Evolutionary conservation across 2,329 filamentous ascomycete species (phyloP), one percentile per base, ranked within the genome.

Genomic region (Fusarium succisae): DNA sequence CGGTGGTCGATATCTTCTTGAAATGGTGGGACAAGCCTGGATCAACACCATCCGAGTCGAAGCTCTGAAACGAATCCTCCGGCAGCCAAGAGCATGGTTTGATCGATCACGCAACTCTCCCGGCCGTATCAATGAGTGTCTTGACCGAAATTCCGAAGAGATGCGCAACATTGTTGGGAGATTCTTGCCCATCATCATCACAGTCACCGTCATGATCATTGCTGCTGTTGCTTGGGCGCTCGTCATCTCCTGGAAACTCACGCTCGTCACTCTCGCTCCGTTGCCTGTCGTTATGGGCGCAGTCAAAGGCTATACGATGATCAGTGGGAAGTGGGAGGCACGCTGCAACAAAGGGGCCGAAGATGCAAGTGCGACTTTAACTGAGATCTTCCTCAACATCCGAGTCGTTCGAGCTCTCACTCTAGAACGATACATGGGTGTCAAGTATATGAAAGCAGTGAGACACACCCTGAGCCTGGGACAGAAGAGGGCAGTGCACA

Each of bases 101-200:
- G 91, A 94, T 72, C 84, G 87, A 56, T 86, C 92, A 5, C 85
- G 86, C 39, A 93, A 96, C 80, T 89, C 88, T 0, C 84, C 92
- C 0, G 85, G 86, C 2, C 86, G 87, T 5, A 86, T 98, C 47
- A 90, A 87, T 2, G 91, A 94, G 69, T 92, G 89, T 50, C 87
- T 98, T 1, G 94, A 97, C 77, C 89, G 92, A 22, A 93, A 94
- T 76, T 93, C 92, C 0, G 95, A 98, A 80, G 94, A 98, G 79
- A 95, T 96, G 89, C 89, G 93, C 14, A 95, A 94, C 75, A 84
- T 98, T 1, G 87, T 97, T 0, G 93, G 93, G 5, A 89, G 93
- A 4, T 97, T 98, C 78, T 87, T 92, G 2, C 92, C 93, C 3
- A 90, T 93, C 60, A 81, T 92, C 2, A 86, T 95, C 20, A 89